These are phyloP conservation scores for Limnanthes douglasii DNA, from an alignment of 345 rosid genomes.

Conservation along the genomic window DNA sequence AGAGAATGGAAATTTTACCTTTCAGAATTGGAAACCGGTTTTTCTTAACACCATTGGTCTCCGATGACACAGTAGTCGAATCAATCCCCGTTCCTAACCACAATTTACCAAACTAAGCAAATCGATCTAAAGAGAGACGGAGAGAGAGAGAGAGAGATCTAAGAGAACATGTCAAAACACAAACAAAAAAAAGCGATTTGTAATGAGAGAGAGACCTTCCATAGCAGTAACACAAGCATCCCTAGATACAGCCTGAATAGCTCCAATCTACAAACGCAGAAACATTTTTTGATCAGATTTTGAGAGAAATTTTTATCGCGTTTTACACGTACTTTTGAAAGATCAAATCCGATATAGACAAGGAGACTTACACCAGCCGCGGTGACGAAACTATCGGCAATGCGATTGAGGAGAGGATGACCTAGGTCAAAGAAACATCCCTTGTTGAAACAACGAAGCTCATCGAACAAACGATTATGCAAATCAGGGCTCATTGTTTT, in stretches of 20 bases:
- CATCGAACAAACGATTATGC: no score
- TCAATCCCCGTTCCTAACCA: slow-evolving; percentile 33
- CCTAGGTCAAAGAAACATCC: slow-evolving; percentile 66
- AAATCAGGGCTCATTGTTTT: no score
- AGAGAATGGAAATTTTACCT: no score
- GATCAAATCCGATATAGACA: not conserved
- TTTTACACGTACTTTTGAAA: not conserved
- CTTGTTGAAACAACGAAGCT: slow-evolving; percentile 40
- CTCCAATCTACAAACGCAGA: slow-evolving; percentile 45
- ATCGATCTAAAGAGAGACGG: not conserved
- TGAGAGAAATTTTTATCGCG: no score
- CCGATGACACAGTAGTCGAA: slow-evolving; percentile 29
- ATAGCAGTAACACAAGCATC: slow-evolving; percentile 58
- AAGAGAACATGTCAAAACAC: not conserved
- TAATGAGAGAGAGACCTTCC: slow-evolving; percentile 24
- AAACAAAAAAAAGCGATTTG: not conserved
- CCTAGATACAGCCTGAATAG: slow-evolving; percentile 63
- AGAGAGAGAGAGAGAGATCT: not conserved
- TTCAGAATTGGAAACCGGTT: slow-evolving; percentile 43
- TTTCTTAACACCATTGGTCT: slow-evolving; percentile 23
- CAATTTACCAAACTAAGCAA: no score
- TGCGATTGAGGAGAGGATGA: slow-evolving; percentile 87
- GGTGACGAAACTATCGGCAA: slow-evolving; percentile 77
- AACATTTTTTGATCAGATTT: not conserved
- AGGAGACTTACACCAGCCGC: slow-evolving; percentile 57